Conservation (phyloP, 352 stramenopile genomes). For the Blastocystis sp. region DNA sequence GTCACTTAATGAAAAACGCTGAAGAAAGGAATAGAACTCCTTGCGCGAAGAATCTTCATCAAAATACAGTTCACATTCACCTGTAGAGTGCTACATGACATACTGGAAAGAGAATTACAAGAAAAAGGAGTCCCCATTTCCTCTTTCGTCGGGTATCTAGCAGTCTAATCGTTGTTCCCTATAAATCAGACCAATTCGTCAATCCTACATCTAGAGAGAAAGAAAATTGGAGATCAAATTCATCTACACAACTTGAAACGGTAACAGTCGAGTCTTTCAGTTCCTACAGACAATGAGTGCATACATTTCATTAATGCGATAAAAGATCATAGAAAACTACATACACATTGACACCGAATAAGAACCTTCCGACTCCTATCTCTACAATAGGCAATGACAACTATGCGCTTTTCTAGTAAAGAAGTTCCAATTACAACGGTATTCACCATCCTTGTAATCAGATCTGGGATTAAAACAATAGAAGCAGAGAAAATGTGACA, state of each 20-base stretch:
- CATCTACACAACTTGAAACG: too few species aligned
- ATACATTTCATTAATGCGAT: too few species aligned
- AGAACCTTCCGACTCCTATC: conserved; percentile 18
- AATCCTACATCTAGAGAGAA: conserved; percentile 4
- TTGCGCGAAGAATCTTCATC: not conserved
- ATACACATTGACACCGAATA: conserved; percentile 35
- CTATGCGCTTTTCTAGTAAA: not conserved
- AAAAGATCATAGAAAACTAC: not conserved
- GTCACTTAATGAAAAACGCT: not conserved
- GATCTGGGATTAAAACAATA: too few species aligned
- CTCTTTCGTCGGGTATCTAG: not conserved
- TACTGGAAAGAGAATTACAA: not conserved
- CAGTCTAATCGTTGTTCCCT: not conserved
- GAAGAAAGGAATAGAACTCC: not conserved
- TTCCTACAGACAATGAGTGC: too few species aligned
- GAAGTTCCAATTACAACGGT: too few species aligned
- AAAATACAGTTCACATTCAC: conserved; percentile 27
- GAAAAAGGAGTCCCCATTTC: not conserved
- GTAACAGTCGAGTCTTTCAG: too few species aligned
- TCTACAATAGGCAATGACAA: not conserved
- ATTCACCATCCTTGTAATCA: too few species aligned
- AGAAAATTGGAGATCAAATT: not conserved
- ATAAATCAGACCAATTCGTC: not conserved
- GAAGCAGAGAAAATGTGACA: too few species aligned
- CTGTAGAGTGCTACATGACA: not conserved